These are phyloP conservation scores for Pleurotus eryngii DNA, from an alignment of 768 basidiomycete species.

Conservation along the genomic window DNA sequence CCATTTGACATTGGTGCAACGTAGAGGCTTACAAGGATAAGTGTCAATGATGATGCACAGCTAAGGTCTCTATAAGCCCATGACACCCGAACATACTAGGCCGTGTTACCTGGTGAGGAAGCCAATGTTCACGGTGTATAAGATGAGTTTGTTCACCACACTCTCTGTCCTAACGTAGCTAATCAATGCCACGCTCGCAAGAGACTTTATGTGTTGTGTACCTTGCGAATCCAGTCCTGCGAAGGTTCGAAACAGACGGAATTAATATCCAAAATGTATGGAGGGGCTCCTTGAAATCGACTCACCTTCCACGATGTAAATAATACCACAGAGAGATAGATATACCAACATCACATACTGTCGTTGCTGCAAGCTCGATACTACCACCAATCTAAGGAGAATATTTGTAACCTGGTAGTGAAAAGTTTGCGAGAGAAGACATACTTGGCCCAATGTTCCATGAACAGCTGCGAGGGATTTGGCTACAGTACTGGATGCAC, in stretches of 20 bases:
- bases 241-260: neutral
- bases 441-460: slow-evolving; percentile 5
- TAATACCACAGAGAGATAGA: slow-evolving; percentile 10
- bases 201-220: neutral
- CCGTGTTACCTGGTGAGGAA: slow-evolving; percentile 8
- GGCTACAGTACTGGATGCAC: slow-evolving; percentile 1
- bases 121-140: slow-evolving; percentile 13
- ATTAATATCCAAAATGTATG: neutral
- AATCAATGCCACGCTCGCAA: neutral
- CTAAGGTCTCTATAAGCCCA: neutral
- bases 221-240: slow-evolving; percentile 11
- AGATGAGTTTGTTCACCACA: slow-evolving; percentile 12
- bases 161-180: slow-evolving; percentile 8
- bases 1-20: neutral
- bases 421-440: neutral
- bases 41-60: slow-evolving; percentile 9
- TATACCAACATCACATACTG: slow-evolving; percentile 10
- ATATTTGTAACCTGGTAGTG: neutral
- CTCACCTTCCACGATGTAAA: slow-evolving; percentile 11
- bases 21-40: slow-evolving; percentile 6
- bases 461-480: slow-evolving; percentile 7
- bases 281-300: neutral
- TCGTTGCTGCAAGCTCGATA: slow-evolving; percentile 10
- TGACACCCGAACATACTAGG: too few relatives aligned
- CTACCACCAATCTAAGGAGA: slow-evolving; percentile 8